Conservation (phyloP, 2,329 filamentous ascomycete genomes). For the Curvularia sp. region DNA sequence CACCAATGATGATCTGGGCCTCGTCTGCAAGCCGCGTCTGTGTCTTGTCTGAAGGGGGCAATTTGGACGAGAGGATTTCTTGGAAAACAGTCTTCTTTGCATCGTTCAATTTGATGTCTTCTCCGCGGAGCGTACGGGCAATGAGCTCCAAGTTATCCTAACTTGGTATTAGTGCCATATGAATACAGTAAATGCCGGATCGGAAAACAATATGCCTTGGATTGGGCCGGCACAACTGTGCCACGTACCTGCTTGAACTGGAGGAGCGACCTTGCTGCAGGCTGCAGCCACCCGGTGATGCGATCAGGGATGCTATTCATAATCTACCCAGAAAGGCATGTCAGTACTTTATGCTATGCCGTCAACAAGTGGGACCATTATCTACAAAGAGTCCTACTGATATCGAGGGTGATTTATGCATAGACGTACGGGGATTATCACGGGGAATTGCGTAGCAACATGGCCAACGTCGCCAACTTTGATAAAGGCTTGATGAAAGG, state of each 20-base stretch:
- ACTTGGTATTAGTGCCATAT: neutral
- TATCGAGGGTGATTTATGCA: neutral
- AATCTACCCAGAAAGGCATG: conserved; percentile 25
- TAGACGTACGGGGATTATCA: conserved; percentile 39
- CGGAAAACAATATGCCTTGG: neutral
- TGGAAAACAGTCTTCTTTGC: conserved; percentile 47
- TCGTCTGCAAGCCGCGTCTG: conserved; percentile 50
- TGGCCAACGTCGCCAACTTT: conserved; percentile 43
- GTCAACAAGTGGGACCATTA: neutral
- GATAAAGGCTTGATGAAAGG: conserved; percentile 47
- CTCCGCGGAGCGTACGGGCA: conserved; percentile 37
- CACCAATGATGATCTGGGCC: conserved; percentile 50
- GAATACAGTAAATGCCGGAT: neutral
- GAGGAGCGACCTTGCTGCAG: conserved; percentile 41
- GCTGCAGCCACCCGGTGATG: conserved; percentile 42
- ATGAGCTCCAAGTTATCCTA: conserved; percentile 27
- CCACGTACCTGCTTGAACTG: conserved; percentile 41
- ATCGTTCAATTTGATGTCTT: conserved; percentile 43
- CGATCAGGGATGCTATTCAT: conserved; percentile 45
- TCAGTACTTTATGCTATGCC: neutral
- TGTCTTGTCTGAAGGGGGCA: conserved; percentile 48
- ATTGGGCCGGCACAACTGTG: neutral
- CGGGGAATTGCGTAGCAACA: conserved; percentile 45
- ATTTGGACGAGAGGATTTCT: conserved; percentile 40
- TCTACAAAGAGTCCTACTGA: neutral